Evolutionary conservation across 1,284 basidiomycete genomes (phyloP).

Genomic region (Tilletia walkeri): DNA sequence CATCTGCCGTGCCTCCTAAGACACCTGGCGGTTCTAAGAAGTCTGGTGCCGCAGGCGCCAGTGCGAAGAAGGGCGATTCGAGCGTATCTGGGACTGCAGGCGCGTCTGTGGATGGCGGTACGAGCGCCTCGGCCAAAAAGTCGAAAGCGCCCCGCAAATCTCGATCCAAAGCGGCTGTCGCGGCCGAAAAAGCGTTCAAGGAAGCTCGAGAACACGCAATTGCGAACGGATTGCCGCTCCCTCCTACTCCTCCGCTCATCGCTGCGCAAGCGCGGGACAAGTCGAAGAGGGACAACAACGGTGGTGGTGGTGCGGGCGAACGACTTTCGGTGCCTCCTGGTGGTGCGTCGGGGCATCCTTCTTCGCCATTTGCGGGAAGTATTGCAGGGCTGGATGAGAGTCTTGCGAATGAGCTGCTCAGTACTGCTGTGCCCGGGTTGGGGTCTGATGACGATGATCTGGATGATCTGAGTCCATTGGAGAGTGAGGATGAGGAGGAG

Average conservation of each 20-base stretch:
- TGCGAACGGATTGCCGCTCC: not conserved
- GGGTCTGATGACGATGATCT: not conserved
- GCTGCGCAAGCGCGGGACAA: not conserved
- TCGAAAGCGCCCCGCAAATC: conserved; percentile 3
- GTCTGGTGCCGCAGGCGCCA: too few species aligned
- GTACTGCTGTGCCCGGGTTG: not conserved
- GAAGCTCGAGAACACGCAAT: not conserved
- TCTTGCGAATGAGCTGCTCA: conserved; percentile 15
- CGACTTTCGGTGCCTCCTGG: not conserved
- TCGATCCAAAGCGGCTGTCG: conserved; percentile 2
- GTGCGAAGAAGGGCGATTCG: too few species aligned
- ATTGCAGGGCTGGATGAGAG: conserved; percentile 17
- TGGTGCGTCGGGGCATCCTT: not conserved
- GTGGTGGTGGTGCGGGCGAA: too few species aligned
- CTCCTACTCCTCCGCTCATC: not conserved
- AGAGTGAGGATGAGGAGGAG: not conserved
- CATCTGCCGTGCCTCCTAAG: too few species aligned
- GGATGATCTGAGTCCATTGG: too few species aligned
- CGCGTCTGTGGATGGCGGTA: too few species aligned
- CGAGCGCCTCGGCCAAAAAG: too few species aligned
- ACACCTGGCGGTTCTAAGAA: too few species aligned
- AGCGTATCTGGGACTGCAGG: too few species aligned
- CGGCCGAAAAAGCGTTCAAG: conserved; percentile 1
- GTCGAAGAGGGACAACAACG: not conserved
- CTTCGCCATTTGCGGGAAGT: conserved; percentile 4